phyloP scores from a whole-genome alignment of 2,329 filamentous ascomycete genomes.

The Stagonosporopsis tanaceti region DNA sequence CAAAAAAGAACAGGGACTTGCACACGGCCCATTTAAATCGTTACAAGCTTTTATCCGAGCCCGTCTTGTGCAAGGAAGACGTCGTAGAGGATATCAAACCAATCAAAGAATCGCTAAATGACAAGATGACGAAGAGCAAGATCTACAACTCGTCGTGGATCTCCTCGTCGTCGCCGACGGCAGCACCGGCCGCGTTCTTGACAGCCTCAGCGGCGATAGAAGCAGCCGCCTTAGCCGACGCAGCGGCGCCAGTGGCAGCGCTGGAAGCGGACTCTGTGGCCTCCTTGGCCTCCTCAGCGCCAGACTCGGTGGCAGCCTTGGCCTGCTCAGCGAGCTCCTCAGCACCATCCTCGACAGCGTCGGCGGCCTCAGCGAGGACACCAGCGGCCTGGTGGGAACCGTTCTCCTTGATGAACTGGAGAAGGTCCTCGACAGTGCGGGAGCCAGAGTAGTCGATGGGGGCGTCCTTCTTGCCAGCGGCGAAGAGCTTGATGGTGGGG shows the following conservation, averaged over 20 bases:
- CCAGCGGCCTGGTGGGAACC: constrained; percentile 86
- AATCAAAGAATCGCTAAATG: constrained; percentile 30
- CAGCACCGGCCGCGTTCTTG: constrained; percentile 46
- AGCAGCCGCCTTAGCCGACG: constrained; percentile 49
- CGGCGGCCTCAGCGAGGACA: constrained; percentile 64
- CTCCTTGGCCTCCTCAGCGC: constrained; percentile 35
- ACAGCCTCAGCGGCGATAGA: constrained; percentile 49
- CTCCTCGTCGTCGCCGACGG: constrained; percentile 46
- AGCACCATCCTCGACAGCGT: constrained; percentile 56
- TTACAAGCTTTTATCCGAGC: constrained; percentile 36
- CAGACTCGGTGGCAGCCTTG: constrained; percentile 46
- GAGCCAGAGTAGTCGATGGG: constrained; percentile 88
- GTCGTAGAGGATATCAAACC: constrained; percentile 30
- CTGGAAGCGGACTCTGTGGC: constrained; percentile 54
- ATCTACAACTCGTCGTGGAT: constrained; percentile 80
- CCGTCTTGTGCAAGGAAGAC: constrained; percentile 24
- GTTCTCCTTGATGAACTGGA: constrained; percentile 92
- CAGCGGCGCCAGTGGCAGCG: constrained; percentile 29
- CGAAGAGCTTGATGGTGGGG: constrained; percentile 98
- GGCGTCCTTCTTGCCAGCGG: constrained; percentile 84
- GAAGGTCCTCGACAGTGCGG: constrained; percentile 89
- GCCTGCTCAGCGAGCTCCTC: constrained; percentile 52
- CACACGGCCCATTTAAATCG: constrained; percentile 30
- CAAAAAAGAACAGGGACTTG: constrained; percentile 24
- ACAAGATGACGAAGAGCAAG: constrained; percentile 19